phyloP scores from a whole-genome alignment of 495 filamentous ascomycete genomes.

The Sporormia fimetaria region DNA sequence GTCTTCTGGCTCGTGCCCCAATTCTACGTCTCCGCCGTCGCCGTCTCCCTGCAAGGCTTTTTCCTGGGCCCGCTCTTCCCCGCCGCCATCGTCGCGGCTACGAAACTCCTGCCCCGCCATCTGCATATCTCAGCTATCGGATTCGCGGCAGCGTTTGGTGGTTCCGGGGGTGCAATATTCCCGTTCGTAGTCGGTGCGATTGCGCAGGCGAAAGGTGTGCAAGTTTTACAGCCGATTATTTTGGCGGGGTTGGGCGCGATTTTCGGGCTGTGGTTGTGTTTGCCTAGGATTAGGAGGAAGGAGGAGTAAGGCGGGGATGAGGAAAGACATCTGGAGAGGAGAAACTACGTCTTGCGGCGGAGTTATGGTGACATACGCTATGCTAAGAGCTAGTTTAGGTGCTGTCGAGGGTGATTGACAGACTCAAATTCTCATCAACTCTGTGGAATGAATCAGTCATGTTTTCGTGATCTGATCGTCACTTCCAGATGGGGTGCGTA shows the following conservation, averaged over 20 bases:
- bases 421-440: too few species aligned
- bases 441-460: too few species aligned
- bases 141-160: slow-evolving; percentile 72
- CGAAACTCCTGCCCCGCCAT: slow-evolving; percentile 65
- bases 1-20: slow-evolving; percentile 55
- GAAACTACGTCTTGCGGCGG: too few species aligned
- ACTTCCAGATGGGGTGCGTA: too few species aligned
- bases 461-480: too few species aligned
- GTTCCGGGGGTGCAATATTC: slow-evolving; percentile 65
- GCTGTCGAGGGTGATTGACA: too few species aligned
- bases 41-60: slow-evolving; percentile 59
- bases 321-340: background rate
- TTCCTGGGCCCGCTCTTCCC: slow-evolving; percentile 57
- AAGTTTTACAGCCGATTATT: slow-evolving; percentile 66
- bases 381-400: too few species aligned
- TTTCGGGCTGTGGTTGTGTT: slow-evolving; percentile 31
- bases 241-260: slow-evolving; percentile 49
- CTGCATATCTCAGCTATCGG: slow-evolving; percentile 75
- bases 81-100: slow-evolving; percentile 64
- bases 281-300: slow-evolving; percentile 34
- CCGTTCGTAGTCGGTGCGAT: slow-evolving; percentile 80
- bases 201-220: slow-evolving; percentile 66
- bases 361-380: too few species aligned
- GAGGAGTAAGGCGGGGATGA: slow-evolving; percentile 18
- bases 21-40: slow-evolving; percentile 60